phyloP scores from a whole-genome alignment of 495 filamentous ascomycete genomes.

The Penicillium chermesinum region DNA sequence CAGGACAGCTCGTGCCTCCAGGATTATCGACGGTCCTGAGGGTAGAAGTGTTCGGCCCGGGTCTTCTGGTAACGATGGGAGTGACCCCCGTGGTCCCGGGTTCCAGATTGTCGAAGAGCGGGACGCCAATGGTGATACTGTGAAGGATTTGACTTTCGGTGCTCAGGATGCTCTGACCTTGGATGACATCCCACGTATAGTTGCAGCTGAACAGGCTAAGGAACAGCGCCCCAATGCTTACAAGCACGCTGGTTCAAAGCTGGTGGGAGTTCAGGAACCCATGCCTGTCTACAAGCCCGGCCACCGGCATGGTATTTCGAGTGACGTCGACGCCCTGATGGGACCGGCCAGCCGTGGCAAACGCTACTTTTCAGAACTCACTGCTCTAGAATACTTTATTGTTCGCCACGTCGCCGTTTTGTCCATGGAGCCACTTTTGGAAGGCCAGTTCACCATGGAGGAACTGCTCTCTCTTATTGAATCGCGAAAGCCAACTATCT shows the following conservation, averaged over 20 bases:
- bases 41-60: conserved; percentile 71
- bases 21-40: conserved; percentile 89
- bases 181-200: conserved; percentile 96
- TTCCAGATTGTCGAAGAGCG: conserved; percentile 86
- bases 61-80: conserved; percentile 65
- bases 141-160: conserved; percentile 76
- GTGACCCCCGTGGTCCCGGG: conserved; percentile 50
- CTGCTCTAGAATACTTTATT: conserved; percentile 94
- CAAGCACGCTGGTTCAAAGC: conserved; percentile 67
- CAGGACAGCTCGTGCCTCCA: conserved; percentile 81
- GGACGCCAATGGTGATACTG: conserved; percentile 66
- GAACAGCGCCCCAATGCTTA: conserved; percentile 85
- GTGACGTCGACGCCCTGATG: conserved; percentile 43
- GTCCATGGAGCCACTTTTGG: conserved; percentile 89
- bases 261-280: conserved; percentile 56
- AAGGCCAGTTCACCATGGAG: conserved; percentile 85
- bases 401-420: conserved; percentile 91
- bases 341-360: conserved; percentile 47
- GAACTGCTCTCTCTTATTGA: conserved; percentile 95
- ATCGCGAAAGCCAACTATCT: conserved; percentile 87
- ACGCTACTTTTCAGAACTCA: conserved; percentile 93
- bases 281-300: conserved; percentile 66
- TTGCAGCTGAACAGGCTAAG: conserved; percentile 89
- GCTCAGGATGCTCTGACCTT: conserved; percentile 85
- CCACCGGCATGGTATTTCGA: conserved; percentile 74